Conservation (phyloP, 306 rosid species). For the Bauhinia variegata region DNA sequence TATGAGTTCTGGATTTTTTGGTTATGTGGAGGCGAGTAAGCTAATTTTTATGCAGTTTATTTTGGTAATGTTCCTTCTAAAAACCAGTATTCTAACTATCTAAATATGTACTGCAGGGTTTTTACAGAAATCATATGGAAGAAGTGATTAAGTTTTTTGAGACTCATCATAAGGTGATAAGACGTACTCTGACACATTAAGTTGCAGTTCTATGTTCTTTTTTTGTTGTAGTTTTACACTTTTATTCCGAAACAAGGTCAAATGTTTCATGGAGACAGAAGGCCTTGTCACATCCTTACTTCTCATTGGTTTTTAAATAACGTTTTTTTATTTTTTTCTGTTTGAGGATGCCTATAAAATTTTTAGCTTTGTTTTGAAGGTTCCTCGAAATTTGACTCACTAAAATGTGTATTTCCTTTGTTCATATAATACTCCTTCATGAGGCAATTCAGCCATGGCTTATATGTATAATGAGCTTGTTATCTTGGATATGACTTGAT, state of each 20-base stretch:
- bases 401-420: too few relatives aligned
- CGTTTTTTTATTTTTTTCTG: too few relatives aligned
- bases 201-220: background rate
- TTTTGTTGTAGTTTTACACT: conserved; percentile 6
- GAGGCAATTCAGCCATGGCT: conserved; percentile 3
- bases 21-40: conserved; percentile 86
- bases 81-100: conserved; percentile 24
- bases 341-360: conserved; percentile 5
- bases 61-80: conserved; percentile 18
- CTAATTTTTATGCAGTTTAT: conserved; percentile 29
- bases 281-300: background rate
- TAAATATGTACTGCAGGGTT: conserved; percentile 67
- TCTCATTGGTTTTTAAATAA: background rate
- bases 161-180: conserved; percentile 87
- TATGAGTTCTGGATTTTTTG: conserved; percentile 98
- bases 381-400: conserved; percentile 24
- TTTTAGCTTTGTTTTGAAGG: conserved; percentile 1
- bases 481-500: background rate
- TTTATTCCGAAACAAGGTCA: conserved; percentile 5
- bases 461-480: background rate
- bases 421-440: background rate
- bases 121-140: conserved; percentile 98
- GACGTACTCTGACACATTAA: background rate
- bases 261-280: background rate
- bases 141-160: conserved; percentile 98